A percentile compares a stretch with the other conserved stretches of the same genome.
Conservation (phyloP, 805 yeast species). For the Starmera pachycereana region DNA sequence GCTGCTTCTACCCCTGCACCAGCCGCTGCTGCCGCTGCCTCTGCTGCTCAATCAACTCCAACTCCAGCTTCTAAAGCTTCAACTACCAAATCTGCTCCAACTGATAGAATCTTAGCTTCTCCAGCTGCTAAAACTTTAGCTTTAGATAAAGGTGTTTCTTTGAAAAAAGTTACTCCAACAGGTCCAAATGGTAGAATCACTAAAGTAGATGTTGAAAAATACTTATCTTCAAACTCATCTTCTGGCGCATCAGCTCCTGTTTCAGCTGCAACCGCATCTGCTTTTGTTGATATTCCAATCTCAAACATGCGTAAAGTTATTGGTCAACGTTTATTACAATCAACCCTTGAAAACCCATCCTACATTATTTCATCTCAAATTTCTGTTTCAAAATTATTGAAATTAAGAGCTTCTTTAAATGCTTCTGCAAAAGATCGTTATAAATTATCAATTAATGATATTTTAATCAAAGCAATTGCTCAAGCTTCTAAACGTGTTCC, state of each 20-base stretch:
- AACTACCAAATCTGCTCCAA: slow-evolving; percentile 27
- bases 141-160: slow-evolving; percentile 79
- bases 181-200: slow-evolving; percentile 95
- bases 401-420: slow-evolving; percentile 85
- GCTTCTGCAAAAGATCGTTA: slow-evolving; percentile 76
- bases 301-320: slow-evolving; percentile 90
- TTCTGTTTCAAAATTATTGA: slow-evolving; percentile 81
- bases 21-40: slow-evolving; percentile 17
- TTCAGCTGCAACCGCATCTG: slow-evolving; percentile 40
- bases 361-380: slow-evolving; percentile 84
- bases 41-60: slow-evolving; percentile 20
- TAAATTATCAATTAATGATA: slow-evolving; percentile 89
- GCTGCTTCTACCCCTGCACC: slow-evolving; percentile 32
- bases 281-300: slow-evolving; percentile 77
- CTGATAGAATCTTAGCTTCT: slow-evolving; percentile 80
- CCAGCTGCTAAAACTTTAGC: slow-evolving; percentile 93
- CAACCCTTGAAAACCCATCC: slow-evolving; percentile 82
- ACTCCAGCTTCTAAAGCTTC: slow-evolving; percentile 10
- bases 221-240: slow-evolving; percentile 35
- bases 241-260: slow-evolving; percentile 36
- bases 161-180: slow-evolving; percentile 78
- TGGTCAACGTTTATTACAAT: slow-evolving; percentile 77
- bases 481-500: slow-evolving; percentile 87
- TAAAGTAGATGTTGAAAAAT: slow-evolving; percentile 79
- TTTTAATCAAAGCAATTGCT: slow-evolving; percentile 89